These are phyloP conservation scores for Amanita brunnescens DNA, from an alignment of 768 basidiomycete genomes.

Conservation along the genomic window DNA sequence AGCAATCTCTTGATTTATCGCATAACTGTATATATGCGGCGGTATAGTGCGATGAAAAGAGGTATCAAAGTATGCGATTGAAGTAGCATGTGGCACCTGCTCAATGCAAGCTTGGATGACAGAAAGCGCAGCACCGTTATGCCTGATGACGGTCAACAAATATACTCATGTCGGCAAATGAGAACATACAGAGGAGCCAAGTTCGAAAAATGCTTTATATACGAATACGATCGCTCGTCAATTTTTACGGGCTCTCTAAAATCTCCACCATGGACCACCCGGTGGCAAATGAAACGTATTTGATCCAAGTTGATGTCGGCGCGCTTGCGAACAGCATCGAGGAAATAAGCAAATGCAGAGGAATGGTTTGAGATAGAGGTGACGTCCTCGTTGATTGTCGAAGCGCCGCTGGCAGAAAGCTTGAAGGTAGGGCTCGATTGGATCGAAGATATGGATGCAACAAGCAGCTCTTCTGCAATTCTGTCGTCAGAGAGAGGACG, in stretches of 20 bases:
- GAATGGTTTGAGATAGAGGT: conserved; percentile 45
- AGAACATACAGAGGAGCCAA: conserved; percentile 67
- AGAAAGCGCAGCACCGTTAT: conserved; percentile 53
- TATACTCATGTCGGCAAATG: background rate
- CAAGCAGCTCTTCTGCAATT: too few species aligned
- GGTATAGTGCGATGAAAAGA: conserved; percentile 78
- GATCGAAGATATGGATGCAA: conserved; percentile 44
- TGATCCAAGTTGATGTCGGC: too few species aligned
- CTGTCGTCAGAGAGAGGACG: too few species aligned
- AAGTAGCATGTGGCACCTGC: conserved; percentile 55
- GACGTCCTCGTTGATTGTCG: conserved; percentile 10
- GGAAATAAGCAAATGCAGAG: conserved; percentile 55
- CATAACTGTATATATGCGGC: conserved; percentile 67
- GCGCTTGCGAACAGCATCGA: too few species aligned
- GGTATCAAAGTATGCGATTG: conserved; percentile 85
- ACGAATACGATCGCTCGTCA: conserved; percentile 56
- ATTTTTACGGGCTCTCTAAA: conserved; percentile 68
- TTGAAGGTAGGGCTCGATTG: conserved; percentile 39
- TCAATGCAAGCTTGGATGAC: conserved; percentile 55
- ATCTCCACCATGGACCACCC: conserved; percentile 82
- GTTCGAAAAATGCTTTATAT: conserved; percentile 67
- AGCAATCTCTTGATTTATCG: conserved; percentile 59
- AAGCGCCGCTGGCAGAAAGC: conserved; percentile 34
- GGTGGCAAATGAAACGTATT: too few species aligned
- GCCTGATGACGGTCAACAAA: conserved; percentile 30